A percentile compares a stretch with the other conserved stretches of the same genome.
phyloP scores from a whole-genome alignment of 2,329 filamentous ascomycete genomes.

The Didymella glomerata region DNA sequence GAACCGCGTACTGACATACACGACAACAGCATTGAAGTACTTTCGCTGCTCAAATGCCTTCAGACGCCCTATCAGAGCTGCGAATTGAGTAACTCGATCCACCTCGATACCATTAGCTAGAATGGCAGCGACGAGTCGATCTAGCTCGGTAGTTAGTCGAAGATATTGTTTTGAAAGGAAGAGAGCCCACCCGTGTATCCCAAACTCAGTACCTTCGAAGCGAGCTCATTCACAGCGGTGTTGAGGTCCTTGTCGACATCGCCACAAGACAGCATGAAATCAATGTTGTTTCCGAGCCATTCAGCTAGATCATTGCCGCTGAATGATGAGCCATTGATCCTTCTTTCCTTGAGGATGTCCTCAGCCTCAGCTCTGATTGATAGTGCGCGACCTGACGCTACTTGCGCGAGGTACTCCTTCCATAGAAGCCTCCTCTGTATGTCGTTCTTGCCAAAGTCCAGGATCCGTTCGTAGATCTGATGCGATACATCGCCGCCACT shows the following conservation, averaged over 20 bases:
- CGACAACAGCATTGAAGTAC: slow-evolving; percentile 49
- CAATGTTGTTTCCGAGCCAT: slow-evolving; percentile 76
- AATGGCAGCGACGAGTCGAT: slow-evolving; percentile 35
- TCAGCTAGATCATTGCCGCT: slow-evolving; percentile 70
- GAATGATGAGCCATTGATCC: slow-evolving; percentile 65
- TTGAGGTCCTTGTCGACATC: slow-evolving; percentile 48
- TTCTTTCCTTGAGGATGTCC: slow-evolving; percentile 54
- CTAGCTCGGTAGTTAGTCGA: slow-evolving; percentile 25
- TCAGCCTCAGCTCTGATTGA: slow-evolving; percentile 68
- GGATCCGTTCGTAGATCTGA: slow-evolving; percentile 58
- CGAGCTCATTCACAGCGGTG: slow-evolving; percentile 52
- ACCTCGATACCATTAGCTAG: slow-evolving; percentile 25
- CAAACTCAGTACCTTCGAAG: slow-evolving; percentile 70
- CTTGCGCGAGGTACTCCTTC: slow-evolving; percentile 68
- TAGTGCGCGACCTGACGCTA: slow-evolving; percentile 68
- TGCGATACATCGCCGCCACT: slow-evolving; percentile 54
- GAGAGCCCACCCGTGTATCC: slow-evolving; percentile 69
- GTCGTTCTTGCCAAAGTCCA: slow-evolving; percentile 49
- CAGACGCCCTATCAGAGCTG: slow-evolving; percentile 53
- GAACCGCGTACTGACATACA: slow-evolving; percentile 35
- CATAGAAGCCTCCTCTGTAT: slow-evolving; percentile 64
- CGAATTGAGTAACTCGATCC: slow-evolving; percentile 33
- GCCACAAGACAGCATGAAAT: slow-evolving; percentile 55
- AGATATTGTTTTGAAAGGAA: too few species aligned
- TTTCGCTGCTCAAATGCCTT: slow-evolving; percentile 60